Evolutionary conservation across 2,329 filamentous ascomycete species (phyloP).

Genomic region (Sporothrix pallida): DNA sequence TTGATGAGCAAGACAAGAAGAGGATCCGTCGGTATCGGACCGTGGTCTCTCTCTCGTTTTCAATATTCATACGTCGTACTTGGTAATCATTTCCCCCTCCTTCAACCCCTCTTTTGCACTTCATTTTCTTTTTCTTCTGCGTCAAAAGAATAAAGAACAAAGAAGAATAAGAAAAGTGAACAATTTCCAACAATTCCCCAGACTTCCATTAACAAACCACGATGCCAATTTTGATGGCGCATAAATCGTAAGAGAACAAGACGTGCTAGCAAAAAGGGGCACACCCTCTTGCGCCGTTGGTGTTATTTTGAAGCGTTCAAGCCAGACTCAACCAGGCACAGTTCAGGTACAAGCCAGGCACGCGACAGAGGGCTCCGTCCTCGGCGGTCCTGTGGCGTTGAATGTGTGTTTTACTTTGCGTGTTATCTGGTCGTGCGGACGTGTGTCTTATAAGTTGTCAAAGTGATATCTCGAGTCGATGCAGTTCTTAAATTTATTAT

Average conservation of each 20-base stretch:
- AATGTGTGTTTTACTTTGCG: background rate
- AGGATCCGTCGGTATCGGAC: background rate
- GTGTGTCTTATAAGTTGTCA: background rate
- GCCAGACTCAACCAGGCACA: background rate
- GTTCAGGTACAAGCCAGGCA: background rate
- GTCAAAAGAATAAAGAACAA: too few species aligned
- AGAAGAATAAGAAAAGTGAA: too few species aligned
- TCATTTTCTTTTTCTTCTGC: constrained; percentile 5
- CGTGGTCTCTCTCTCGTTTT: background rate
- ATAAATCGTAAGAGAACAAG: background rate
- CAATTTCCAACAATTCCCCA: background rate
- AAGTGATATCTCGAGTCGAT: background rate
- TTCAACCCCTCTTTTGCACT: background rate
- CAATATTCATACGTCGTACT: background rate
- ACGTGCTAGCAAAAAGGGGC: background rate
- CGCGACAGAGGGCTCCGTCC: background rate
- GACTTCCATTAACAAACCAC: background rate
- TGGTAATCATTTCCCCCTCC: background rate
- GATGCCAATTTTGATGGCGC: background rate
- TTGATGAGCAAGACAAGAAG: background rate
- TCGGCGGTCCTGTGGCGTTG: background rate
- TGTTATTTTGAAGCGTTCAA: background rate
- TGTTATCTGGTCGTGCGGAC: background rate
- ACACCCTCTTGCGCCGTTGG: background rate
- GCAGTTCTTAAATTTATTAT: background rate